These are phyloP conservation scores for Termitomyces sp. DNA, from an alignment of 768 basidiomycete genomes.

Conservation along the genomic window DNA sequence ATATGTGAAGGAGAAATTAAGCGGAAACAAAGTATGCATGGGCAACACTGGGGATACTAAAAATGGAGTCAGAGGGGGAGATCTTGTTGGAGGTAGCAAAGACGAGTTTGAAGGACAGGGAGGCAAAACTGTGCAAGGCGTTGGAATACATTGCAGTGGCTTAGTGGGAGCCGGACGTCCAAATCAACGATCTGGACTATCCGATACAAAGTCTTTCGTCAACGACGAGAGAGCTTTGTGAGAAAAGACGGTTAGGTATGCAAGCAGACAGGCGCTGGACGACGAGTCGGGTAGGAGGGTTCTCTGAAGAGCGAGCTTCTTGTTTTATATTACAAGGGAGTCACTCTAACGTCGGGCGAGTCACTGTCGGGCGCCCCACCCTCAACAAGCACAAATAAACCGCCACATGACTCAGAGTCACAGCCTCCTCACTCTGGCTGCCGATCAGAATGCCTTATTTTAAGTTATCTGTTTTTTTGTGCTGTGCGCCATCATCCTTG, in stretches of 20 bases:
- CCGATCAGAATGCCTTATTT: background rate
- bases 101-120: constrained; percentile 22
- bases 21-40: constrained; percentile 33
- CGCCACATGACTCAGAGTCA: constrained; percentile 25
- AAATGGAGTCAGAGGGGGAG: constrained; percentile 15
- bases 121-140: constrained; percentile 20
- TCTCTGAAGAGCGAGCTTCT: background rate
- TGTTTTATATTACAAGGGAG: constrained; percentile 15
- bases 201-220: constrained; percentile 38
- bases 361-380: constrained; percentile 18
- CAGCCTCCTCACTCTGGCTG: constrained; percentile 10
- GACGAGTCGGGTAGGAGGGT: background rate
- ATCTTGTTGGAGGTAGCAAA: constrained; percentile 16
- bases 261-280: background rate
- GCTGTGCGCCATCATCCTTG: background rate
- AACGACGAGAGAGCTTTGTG: constrained; percentile 22
- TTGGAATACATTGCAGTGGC: constrained; percentile 38
- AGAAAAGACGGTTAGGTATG: constrained; percentile 12
- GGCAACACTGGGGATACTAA: constrained; percentile 18
- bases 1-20: constrained; percentile 28
- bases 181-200: constrained; percentile 43
- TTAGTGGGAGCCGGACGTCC: constrained; percentile 32
- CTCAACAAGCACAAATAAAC: constrained; percentile 19
- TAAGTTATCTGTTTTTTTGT: background rate
- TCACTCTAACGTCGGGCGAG: constrained; percentile 19